phyloP scores from a whole-genome alignment of 2,329 filamentous ascomycete species.

The Xylariaceae sp. region DNA sequence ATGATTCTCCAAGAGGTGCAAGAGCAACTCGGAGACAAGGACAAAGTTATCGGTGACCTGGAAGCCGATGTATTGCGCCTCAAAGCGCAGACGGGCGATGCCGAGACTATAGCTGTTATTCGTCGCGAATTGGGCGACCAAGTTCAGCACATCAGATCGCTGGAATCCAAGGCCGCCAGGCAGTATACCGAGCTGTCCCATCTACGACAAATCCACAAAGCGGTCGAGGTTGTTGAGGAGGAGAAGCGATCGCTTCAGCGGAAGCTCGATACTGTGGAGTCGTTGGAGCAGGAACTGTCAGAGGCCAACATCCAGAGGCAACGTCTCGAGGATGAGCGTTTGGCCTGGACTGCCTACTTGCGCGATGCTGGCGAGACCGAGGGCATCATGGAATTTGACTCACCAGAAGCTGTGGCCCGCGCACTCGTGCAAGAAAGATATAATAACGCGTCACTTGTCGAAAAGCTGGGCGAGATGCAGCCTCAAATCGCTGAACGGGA shows the following conservation, averaged over 20 bases:
- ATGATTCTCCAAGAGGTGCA: conserved; percentile 57
- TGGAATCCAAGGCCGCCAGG: conserved; percentile 78
- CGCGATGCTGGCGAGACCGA: conserved; percentile 60
- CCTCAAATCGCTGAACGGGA: conserved; percentile 76
- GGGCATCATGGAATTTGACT: conserved; percentile 71
- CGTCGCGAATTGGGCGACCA: conserved; percentile 87
- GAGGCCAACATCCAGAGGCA: conserved; percentile 81
- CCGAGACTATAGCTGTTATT: conserved; percentile 79
- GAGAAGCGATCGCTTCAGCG: conserved; percentile 83
- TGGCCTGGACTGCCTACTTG: conserved; percentile 83
- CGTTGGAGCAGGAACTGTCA: conserved; percentile 69
- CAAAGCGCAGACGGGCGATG: conserved; percentile 82
- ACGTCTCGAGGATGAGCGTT: conserved; percentile 80
- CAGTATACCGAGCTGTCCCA: conserved; percentile 76
- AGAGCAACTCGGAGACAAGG: conserved; percentile 62
- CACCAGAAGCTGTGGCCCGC: conserved; percentile 80
- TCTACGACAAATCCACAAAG: conserved; percentile 74
- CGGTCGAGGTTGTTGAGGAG: conserved; percentile 91
- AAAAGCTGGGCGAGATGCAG: conserved; percentile 73
- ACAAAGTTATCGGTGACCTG: conserved; percentile 66
- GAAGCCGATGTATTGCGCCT: conserved; percentile 80
- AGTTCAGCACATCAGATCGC: conserved; percentile 79
- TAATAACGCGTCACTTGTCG: conserved; percentile 73
- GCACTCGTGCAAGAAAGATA: conserved; percentile 80
- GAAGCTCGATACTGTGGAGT: conserved; percentile 69